These are phyloP conservation scores for Serendipita sp. DNA, from an alignment of 768 basidiomycete species.

Conservation along the genomic window DNA sequence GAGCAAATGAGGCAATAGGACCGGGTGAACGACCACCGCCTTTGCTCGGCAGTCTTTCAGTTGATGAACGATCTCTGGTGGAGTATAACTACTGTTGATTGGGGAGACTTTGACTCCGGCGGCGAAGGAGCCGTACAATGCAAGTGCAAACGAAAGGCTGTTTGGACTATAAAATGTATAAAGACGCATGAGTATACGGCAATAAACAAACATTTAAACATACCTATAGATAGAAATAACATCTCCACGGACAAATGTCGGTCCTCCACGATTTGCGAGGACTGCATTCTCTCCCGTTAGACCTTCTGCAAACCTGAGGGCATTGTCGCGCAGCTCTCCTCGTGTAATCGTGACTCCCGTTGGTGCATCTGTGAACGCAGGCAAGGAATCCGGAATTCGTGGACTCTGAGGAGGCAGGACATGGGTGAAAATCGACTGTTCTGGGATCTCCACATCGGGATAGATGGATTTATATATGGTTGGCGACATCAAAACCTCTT, in stretches of 20 bases:
- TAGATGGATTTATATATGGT: constrained; percentile 30
- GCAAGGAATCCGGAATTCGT: constrained; percentile 26
- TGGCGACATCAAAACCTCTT: background rate
- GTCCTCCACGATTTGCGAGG: constrained; percentile 12
- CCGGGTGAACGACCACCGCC: constrained; percentile 48
- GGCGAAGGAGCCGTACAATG: constrained; percentile 34
- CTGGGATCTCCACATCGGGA: constrained; percentile 23
- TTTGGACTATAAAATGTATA: constrained; percentile 35
- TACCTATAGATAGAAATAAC: constrained; percentile 38
- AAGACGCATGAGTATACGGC: background rate
- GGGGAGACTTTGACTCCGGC: constrained; percentile 55
- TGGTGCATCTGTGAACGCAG: constrained; percentile 51
- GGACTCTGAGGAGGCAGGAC: constrained; percentile 23
- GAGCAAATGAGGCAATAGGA: constrained; percentile 35
- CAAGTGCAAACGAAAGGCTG: constrained; percentile 37
- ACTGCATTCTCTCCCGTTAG: constrained; percentile 23
- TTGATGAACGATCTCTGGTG: constrained; percentile 55
- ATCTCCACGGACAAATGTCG: constrained; percentile 31
- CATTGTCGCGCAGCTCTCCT: constrained; percentile 31
- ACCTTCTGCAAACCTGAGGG: constrained; percentile 43
- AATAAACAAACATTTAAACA: background rate
- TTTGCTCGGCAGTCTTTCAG: constrained; percentile 49
- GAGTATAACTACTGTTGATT: constrained; percentile 56
- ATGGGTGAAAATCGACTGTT: constrained; percentile 33
- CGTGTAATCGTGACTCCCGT: constrained; percentile 43